Base-by-base conservation (phyloP, 1,139 yeast species). In the Entelexis sorbosivorans region DNA sequence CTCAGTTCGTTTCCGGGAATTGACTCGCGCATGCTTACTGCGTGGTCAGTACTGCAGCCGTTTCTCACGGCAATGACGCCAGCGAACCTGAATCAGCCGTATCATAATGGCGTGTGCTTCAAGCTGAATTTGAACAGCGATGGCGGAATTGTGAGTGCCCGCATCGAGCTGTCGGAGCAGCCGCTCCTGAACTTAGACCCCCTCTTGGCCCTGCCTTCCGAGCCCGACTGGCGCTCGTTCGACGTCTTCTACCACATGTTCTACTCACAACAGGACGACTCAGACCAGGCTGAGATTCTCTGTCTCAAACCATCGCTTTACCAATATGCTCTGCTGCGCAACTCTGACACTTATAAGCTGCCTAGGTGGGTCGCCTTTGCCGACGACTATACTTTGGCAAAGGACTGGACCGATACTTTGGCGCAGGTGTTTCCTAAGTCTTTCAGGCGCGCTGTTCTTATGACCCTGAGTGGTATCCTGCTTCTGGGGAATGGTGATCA, bases 321-420 rank as follows among this genome's bases (percentile, higher is more conserved):
- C 11, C 47, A 44, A 16, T 69, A 69, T 55, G 63, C 61, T 1
- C 60, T 69, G 44, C 61, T 70, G 40, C 57, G 56, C 22, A 58
- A 57, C 38, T 63, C 68, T 1, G 62, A 59, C 1, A 65, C 69
- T 10, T 66, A 59, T 55, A 49, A 55, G n/a, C 60, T 66, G n/a
- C 71, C 69, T 2, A 64, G 58, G 22, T 67, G 69, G 69, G 69
- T 66, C 38, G 60, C 61, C 32, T 63, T 60, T 51, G 63, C 70
- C 1, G 71, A 68, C 46, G 69, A 67, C 54, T 60, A 64, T 39
- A 69, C 70, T 1, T 55, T 67, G 29, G 72, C 72, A 7, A 64
- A 65, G 49, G 73, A 69, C 52, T 69, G 73, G 73, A 61, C 67
- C 16, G 69, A 67, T 50, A 67, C 71, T 9, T 59, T 67, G 28